phyloP scores from a whole-genome alignment of 257 asterid species.

The Salvia miltiorrhiza region DNA sequence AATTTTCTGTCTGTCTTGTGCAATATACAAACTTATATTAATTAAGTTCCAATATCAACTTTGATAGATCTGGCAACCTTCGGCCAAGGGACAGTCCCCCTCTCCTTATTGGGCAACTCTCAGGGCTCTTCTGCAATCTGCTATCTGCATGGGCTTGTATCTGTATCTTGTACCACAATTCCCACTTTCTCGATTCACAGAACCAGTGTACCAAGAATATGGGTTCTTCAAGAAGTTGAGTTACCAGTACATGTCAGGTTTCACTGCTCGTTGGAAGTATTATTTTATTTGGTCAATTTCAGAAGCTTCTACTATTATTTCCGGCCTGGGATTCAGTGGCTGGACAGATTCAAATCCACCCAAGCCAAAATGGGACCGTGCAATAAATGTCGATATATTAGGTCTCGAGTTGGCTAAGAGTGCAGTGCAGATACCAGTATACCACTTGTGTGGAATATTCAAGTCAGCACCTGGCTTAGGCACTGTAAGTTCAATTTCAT shows the following conservation, averaged over 20 bases:
- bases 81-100: slow-evolving; percentile 60
- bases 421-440: slow-evolving; percentile 75
- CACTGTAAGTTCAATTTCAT: slow-evolving; percentile 71
- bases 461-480: slow-evolving; percentile 99
- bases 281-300: slow-evolving; percentile 98
- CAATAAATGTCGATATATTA: slow-evolving; percentile 83
- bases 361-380: slow-evolving; percentile 84
- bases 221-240: slow-evolving; percentile 78
- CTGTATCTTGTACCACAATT: slow-evolving; percentile 72
- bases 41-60: slow-evolving; percentile 12
- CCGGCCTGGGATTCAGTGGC: slow-evolving; percentile 98
- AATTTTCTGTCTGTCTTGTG: not conserved
- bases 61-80: slow-evolving; percentile 71
- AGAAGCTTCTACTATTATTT: slow-evolving; percentile 82
- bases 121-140: slow-evolving; percentile 87
- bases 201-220: slow-evolving; percentile 75
- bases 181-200: slow-evolving; percentile 83
- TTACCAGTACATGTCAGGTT: slow-evolving; percentile 89
- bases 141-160: slow-evolving; percentile 87
- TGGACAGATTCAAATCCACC: slow-evolving; percentile 86
- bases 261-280: slow-evolving; percentile 97
- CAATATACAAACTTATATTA: slow-evolving; percentile 13
- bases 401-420: slow-evolving; percentile 94
- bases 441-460: slow-evolving; percentile 98
- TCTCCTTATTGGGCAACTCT: slow-evolving; percentile 86